Evolutionary conservation across 352 stramenopile genomes (phyloP).

Genomic region (Globisporangium paddicum): DNA sequence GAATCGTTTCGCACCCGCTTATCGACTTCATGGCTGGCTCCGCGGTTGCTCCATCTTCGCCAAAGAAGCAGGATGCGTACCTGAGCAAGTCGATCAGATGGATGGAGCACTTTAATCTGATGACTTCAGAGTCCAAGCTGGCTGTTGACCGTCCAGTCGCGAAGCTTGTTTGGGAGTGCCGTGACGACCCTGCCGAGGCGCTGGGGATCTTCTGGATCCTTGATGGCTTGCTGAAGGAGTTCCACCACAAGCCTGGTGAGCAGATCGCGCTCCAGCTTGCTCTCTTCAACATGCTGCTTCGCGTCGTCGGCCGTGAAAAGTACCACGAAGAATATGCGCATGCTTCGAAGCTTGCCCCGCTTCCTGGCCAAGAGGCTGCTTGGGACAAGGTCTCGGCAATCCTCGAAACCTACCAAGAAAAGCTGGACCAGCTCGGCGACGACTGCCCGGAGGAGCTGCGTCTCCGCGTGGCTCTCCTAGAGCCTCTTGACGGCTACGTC

Average conservation of each 20-base stretch:
- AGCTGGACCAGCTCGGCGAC: conserved; percentile 63
- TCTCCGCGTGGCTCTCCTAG: conserved; percentile 59
- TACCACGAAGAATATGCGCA: conserved; percentile 73
- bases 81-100: conserved; percentile 88
- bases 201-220: conserved; percentile 81
- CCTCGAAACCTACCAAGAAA: conserved; percentile 64
- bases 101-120: conserved; percentile 86
- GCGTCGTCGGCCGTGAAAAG: conserved; percentile 71
- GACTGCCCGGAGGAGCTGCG: conserved; percentile 62
- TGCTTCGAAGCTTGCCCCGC: conserved; percentile 44
- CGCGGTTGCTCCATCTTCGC: conserved; percentile 10
- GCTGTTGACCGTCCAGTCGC: conserved; percentile 68
- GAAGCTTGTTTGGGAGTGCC: conserved; percentile 81
- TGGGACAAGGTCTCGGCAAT: conserved; percentile 70
- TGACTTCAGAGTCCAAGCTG: conserved; percentile 71
- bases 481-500: conserved; percentile 82
- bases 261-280: conserved; percentile 77
- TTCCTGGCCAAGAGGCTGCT: conserved; percentile 66
- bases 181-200: conserved; percentile 73
- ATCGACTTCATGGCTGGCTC: conserved; percentile 56
- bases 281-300: conserved; percentile 85
- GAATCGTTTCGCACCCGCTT: conserved; percentile 83
- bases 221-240: conserved; percentile 73
- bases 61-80: conserved; percentile 59
- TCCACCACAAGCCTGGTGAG: conserved; percentile 83